These are phyloP conservation scores for Glycine tomentella DNA, from an alignment of 306 rosid species.

Conservation along the genomic window DNA sequence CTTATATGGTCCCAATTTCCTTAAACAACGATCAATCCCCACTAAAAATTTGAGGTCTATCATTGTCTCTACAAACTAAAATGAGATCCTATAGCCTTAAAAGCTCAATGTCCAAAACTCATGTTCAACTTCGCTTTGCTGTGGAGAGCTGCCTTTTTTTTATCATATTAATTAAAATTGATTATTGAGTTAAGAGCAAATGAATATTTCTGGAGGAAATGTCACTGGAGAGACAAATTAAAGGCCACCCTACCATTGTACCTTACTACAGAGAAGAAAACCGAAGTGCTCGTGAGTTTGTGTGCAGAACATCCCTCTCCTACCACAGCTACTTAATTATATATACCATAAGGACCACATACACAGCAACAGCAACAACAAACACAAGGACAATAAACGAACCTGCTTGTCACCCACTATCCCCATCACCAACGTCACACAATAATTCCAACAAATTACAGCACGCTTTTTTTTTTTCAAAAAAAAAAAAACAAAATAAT, in stretches of 20 bases:
- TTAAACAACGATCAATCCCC: background rate
- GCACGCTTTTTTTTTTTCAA: background rate
- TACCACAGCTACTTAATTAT: constrained; percentile 1
- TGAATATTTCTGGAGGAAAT: background rate
- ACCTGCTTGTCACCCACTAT: constrained; percentile 49
- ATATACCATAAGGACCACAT: constrained; percentile 54
- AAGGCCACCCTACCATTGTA: no score
- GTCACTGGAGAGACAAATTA: constrained; percentile 3
- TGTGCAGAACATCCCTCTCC: constrained; percentile 36
- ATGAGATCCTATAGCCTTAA: background rate
- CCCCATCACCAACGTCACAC: constrained; percentile 34
- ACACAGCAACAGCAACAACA: constrained; percentile 26
- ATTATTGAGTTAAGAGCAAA: constrained; percentile 15
- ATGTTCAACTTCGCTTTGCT: background rate
- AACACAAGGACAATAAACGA: constrained; percentile 56
- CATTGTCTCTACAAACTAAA: constrained; percentile 22
- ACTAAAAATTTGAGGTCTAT: background rate
- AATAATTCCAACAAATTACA: constrained; percentile 45
- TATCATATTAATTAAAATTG: background rate
- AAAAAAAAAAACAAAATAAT: no score
- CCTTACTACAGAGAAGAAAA: constrained; percentile 22
- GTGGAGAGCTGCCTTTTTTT: no score
- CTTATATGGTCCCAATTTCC: background rate
- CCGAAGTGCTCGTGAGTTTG: constrained; percentile 41
- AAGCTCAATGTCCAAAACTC: background rate